Conservation (phyloP, 441 rosid species). For the Viola pubescens region DNA sequence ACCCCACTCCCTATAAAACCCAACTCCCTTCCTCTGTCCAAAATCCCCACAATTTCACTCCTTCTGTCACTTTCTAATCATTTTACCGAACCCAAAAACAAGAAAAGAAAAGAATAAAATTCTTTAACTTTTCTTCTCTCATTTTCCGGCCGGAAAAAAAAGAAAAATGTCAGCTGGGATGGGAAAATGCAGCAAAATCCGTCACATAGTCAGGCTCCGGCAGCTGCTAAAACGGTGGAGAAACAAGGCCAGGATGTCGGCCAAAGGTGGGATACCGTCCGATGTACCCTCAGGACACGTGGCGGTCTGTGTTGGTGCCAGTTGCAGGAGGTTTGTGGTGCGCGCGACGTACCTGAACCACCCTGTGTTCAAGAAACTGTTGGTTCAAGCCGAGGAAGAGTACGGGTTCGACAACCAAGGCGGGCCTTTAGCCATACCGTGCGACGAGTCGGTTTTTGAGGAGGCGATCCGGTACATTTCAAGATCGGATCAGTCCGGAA, state of each 20-base stretch:
- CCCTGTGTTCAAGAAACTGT: slow-evolving; percentile 56
- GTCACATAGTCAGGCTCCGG: slow-evolving; percentile 77
- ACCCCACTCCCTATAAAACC: slow-evolving; percentile 28
- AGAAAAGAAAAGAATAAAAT: neutral
- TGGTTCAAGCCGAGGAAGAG: slow-evolving; percentile 80
- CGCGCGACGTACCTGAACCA: slow-evolving; percentile 85
- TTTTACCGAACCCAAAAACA: neutral
- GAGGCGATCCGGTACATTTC: slow-evolving; percentile 60
- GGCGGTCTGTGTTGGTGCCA: slow-evolving; percentile 68
- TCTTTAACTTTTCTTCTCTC: neutral
- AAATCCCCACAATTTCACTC: slow-evolving; percentile 24
- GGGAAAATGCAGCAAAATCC: slow-evolving; percentile 82
- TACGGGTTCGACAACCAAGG: slow-evolving; percentile 61
- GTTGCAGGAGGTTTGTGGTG: slow-evolving; percentile 66
- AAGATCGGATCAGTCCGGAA: slow-evolving; percentile 35
- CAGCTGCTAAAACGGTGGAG: slow-evolving; percentile 85
- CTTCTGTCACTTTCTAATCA: neutral
- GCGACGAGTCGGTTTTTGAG: slow-evolving; percentile 82
- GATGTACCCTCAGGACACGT: slow-evolving; percentile 94
- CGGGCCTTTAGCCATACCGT: slow-evolving; percentile 68
- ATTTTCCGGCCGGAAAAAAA: neutral
- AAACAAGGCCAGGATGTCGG: slow-evolving; percentile 64
- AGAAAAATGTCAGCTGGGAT: slow-evolving; percentile 42
- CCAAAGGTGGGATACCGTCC: slow-evolving; percentile 38
- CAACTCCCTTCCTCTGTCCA: slow-evolving; percentile 11